Evolutionary conservation across 768 basidiomycete species (phyloP).

Genomic region (Artomyces pyxidatus): DNA sequence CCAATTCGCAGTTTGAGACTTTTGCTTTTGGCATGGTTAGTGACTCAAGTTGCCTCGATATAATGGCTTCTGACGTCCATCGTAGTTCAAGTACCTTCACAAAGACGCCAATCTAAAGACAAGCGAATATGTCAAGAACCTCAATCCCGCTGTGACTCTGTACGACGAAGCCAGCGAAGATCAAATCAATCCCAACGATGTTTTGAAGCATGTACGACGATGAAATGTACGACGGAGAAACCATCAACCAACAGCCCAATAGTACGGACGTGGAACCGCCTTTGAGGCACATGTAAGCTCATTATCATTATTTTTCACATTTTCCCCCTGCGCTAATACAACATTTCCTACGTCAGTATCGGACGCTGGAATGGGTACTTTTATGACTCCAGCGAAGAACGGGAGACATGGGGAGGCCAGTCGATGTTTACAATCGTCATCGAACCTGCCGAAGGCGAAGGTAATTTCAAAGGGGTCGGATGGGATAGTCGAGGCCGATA

Average conservation of each 20-base stretch:
- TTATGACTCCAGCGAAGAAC: not conserved
- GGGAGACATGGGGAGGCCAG: not conserved
- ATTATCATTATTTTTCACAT: not conserved
- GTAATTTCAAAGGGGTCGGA: slow-evolving; percentile 3
- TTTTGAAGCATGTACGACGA: not conserved
- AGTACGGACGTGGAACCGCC: not conserved
- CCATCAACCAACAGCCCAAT: not conserved
- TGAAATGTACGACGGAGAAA: not conserved
- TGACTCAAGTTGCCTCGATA: not conserved
- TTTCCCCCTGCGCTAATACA: too few species aligned
- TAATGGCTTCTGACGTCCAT: not conserved
- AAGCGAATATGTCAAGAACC: not conserved
- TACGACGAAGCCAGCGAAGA: not conserved
- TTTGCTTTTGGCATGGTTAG: not conserved
- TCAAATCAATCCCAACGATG: not conserved
- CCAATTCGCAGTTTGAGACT: not conserved
- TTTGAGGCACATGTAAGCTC: not conserved
- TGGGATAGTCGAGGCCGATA: slow-evolving; percentile 10
- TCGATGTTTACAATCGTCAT: slow-evolving; percentile 9
- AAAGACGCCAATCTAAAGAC: not conserved
- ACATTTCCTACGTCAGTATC: not conserved
- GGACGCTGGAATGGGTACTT: not conserved
- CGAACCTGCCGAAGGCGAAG: slow-evolving; percentile 3
- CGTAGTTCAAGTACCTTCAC: not conserved
- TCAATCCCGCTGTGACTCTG: not conserved